Evolutionary conservation across 371 early-diverging fungal genomes (phyloP), one percentile per base, ranked within the genome.

Genomic region (Mucor racemosus): DNA sequence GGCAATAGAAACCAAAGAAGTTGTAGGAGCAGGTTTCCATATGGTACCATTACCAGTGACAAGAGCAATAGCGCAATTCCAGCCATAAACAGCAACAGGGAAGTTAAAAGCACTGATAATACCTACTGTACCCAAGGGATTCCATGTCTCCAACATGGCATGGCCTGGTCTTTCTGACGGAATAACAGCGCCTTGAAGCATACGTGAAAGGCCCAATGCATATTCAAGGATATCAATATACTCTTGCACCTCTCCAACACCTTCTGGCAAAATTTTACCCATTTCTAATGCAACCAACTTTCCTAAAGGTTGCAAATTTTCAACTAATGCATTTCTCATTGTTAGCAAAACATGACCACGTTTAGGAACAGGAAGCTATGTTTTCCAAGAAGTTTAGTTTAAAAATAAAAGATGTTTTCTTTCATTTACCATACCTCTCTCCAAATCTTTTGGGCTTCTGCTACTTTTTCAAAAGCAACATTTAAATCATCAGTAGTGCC

Each of bases 241-340:
- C 79, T 98, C 98, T 75, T 97, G 97, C n/a, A 98, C 95, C 77
- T 98, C 98, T 33, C 98, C 98, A 39, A 95, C 80, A 39, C 97
- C 98, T 78, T 98, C 98, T 21, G 95, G 89, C 54, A 91, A 70
- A 68, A 97, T 96, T 82, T 98, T 98, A 70, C 98, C 98, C 92
- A 98, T 96, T 80, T 97, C 98, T 48, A 97, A 77, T 13, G 96
- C 84, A 10, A 97, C 95, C 17, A 98, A 82, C 35, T 85, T 85
- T 11, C 97, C 98, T 44, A 98, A 84, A 15, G 90, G 92, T 53
- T 91, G 85, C 54, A 90, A 80, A 65, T 95, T 90, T 17, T 76
- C 84, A 54, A 85, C 80, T 36, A 98, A 84, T 15, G 93, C 93
- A 64, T 94, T 90, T 61, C 97, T 89, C 91, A 98, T 97, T 63